Base-by-base conservation (phyloP, 140 eudicot genomes). In the Ambrosia hybrid region DNA sequence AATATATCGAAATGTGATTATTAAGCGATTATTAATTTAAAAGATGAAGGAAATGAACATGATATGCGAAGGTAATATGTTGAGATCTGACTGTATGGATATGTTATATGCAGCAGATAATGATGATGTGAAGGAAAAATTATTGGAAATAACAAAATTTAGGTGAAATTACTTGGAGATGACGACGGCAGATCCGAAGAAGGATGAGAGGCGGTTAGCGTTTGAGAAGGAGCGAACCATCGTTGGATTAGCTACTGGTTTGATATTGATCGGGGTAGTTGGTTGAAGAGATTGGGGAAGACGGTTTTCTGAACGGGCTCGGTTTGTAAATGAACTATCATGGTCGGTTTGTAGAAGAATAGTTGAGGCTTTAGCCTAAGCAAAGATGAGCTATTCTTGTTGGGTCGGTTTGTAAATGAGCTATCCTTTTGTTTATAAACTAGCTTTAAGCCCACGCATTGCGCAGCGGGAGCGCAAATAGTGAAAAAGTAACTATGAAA, bases 181-280 rank as follows among this genome's bases (percentile, higher is more conserved):
- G 46, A 70, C 76, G 38, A 83, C 79, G 46, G 95, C 86, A 5
- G 26, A 21, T 21, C 73, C 64, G 49, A 89, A 78, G 68, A 85
- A 85, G 26, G 96, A 74, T 6, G 95, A 85, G 80, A 92, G 74
- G 6, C 84, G 75, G 76, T 89, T 89, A 37, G 88, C 85, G 80
- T 77, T 83, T 21, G 91, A 84, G 81, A 91, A 76, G 57, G 95
- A 89, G 36, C 92, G 95, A 79, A 93, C 89, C 98, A 92, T 92
- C 81, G 57, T 17, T 65, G 56, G 60, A 15, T 56, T 33, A 60
- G 51, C 30, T 12, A 17, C 11, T 1, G 51, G 65, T 15, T 30
- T 65, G 82, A 72, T 17, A n/a, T n/a, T n/a, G n/a, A n/a, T n/a
- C n/a, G n/a, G n/a, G n/a, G n/a, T n/a, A n/a, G n/a, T n/a, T n/a